Percentiles rank a stretch among this genome's conserved stretches.
These are phyloP conservation scores for Lactarius trivialis DNA, from an alignment of 768 basidiomycete species.

Conservation along the genomic window DNA sequence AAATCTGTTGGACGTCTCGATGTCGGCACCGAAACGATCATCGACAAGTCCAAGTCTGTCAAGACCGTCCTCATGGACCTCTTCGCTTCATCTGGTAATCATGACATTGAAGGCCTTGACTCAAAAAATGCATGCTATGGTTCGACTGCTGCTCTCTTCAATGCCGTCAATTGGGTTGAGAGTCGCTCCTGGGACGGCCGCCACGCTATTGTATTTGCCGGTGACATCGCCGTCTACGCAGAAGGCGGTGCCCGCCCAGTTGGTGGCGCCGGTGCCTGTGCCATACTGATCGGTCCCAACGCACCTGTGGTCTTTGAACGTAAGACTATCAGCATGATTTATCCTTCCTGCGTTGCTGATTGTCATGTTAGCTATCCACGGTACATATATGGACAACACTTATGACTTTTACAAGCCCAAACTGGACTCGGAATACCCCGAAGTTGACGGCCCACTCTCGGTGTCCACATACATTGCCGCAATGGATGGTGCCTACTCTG, in stretches of 20 bases:
- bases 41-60: conserved; percentile 98
- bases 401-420: conserved; percentile 99
- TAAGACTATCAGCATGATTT: conserved; percentile 40
- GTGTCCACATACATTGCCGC: conserved; percentile 93
- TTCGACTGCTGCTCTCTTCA: conserved; percentile 97
- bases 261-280: conserved; percentile 93
- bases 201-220: conserved; percentile 93
- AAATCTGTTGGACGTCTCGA: conserved; percentile 95
- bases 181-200: conserved; percentile 95
- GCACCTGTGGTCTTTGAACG: conserved; percentile 94
- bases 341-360: not conserved
- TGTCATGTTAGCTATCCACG: conserved; percentile 69
- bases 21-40: conserved; percentile 97
- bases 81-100: conserved; percentile 87
- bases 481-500: conserved; percentile 81
- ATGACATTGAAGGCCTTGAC: conserved; percentile 97
- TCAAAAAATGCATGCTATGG: conserved; percentile 99
- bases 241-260: conserved; percentile 93
- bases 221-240: conserved; percentile 97
- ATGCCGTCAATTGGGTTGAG: conserved; percentile 98
- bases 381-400: conserved; percentile 94
- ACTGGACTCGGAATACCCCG: conserved; percentile 90
- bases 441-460: conserved; percentile 95
- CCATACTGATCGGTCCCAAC: conserved; percentile 92
- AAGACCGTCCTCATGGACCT: conserved; percentile 99